phyloP scores from a whole-genome alignment of 1,284 basidiomycete genomes.

The Trametes polyzona region DNA sequence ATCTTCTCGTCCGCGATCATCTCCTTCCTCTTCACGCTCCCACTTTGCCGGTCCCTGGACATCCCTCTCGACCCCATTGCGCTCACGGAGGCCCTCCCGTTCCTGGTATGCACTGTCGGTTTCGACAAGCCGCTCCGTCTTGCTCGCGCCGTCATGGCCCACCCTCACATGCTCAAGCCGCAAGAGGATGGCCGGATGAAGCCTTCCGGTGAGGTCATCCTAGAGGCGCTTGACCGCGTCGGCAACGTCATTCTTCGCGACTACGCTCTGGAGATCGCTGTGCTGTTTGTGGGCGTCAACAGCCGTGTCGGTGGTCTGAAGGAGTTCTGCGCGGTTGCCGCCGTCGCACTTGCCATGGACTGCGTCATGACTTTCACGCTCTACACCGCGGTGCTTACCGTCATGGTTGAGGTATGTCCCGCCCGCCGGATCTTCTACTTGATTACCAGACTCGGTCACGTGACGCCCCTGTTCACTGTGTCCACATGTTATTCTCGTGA shows the following conservation, averaged over 20 bases:
- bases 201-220: constrained; percentile 84
- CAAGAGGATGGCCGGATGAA: constrained; percentile 57
- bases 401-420: constrained; percentile 89
- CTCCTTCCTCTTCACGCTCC: constrained; percentile 86
- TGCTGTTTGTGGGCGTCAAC: constrained; percentile 86
- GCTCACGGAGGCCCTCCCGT: constrained; percentile 94
- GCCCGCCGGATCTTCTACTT: no score
- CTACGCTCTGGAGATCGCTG: constrained; percentile 91
- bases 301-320: constrained; percentile 88
- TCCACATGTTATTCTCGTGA: no score
- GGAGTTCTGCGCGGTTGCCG: constrained; percentile 95
- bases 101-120: constrained; percentile 96
- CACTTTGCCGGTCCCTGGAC: constrained; percentile 81
- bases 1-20: constrained; percentile 87
- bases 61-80: constrained; percentile 94
- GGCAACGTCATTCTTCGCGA: constrained; percentile 90
- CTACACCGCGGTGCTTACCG: constrained; percentile 84
- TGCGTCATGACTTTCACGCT: constrained; percentile 91
- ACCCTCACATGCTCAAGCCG: constrained; percentile 72
- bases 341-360: constrained; percentile 84
- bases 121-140: constrained; percentile 97
- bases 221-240: constrained; percentile 79
- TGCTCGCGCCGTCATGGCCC: constrained; percentile 88
- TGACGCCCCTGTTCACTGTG: constrained; percentile 7
- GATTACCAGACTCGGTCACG: no score